phyloP scores from a whole-genome alignment of 495 filamentous ascomycete species.

The Penicillium steckii region DNA sequence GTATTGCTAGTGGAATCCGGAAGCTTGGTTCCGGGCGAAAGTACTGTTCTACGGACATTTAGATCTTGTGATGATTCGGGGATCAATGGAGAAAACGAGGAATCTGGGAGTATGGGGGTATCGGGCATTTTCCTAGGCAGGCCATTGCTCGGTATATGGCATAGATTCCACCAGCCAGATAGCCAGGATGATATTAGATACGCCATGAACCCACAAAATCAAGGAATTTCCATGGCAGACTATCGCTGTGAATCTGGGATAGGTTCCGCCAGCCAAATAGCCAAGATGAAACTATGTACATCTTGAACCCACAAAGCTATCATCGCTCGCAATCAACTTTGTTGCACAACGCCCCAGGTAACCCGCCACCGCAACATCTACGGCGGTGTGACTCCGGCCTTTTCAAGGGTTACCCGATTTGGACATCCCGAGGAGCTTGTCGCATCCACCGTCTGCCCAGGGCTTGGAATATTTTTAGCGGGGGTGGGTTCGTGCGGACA shows the following conservation, averaged over 20 bases:
- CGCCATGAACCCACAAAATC: not conserved
- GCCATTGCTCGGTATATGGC: no score
- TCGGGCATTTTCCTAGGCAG: no score
- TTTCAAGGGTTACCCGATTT: slow-evolving; percentile 13
- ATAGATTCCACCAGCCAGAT: not conserved
- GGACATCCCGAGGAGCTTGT: slow-evolving; percentile 13
- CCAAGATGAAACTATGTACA: not conserved
- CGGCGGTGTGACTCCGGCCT: slow-evolving; percentile 9
- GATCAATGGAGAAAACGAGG: not conserved
- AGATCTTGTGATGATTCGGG: not conserved
- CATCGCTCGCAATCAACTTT: not conserved
- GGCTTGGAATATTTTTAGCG: slow-evolving; percentile 1
- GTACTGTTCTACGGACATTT: not conserved
- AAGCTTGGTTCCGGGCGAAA: not conserved
- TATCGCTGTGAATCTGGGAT: no score
- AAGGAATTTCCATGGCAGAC: no score
- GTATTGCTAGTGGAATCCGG: not conserved
- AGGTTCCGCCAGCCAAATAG: not conserved
- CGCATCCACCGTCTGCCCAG: slow-evolving; percentile 1
- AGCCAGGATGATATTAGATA: not conserved
- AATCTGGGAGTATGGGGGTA: not conserved
- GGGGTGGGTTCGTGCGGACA: not conserved
- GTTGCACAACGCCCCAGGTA: not conserved
- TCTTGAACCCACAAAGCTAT: not conserved
- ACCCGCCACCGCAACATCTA: not conserved